A percentile compares a stretch with the other conserved stretches of the same genome.
phyloP scores from a whole-genome alignment of 306 rosid species.

The Cucurbita pepo region DNA sequence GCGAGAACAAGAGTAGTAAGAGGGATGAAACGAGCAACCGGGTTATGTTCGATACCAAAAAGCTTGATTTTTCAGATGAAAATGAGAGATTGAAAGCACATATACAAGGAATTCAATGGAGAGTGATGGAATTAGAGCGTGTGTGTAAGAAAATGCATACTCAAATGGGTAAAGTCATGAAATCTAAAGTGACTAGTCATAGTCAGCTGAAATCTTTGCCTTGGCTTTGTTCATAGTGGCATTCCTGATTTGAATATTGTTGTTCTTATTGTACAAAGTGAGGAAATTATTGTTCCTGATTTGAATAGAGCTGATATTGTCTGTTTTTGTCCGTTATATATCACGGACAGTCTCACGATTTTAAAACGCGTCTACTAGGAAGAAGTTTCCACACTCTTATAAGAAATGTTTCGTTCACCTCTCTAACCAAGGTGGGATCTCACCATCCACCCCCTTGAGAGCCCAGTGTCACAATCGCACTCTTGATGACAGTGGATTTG shows the following conservation, averaged over 20 bases:
- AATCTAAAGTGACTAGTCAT: conserved; percentile 41
- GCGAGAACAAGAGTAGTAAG: no score
- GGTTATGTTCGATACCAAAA: conserved; percentile 39
- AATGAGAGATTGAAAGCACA: conserved; percentile 46
- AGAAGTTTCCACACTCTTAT: no score
- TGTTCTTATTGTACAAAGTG: conserved; percentile 44
- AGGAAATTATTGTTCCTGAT: conserved; percentile 14
- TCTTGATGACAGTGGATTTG: no score
- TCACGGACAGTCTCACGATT: no score
- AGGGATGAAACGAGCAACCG: conserved; percentile 24
- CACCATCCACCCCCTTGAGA: no score
- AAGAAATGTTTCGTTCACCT: no score
- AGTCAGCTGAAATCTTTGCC: conserved; percentile 61
- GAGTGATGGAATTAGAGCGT: conserved; percentile 81
- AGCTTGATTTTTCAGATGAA: conserved; percentile 35
- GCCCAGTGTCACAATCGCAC: no score
- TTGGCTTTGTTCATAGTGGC: conserved; percentile 57
- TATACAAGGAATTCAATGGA: conserved; percentile 85
- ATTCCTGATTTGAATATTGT: conserved; percentile 1
- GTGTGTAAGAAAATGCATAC: conserved; percentile 62
- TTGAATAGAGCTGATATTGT: no score
- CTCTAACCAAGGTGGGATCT: no score
- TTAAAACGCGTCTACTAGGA: no score
- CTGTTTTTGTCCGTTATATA: no score
- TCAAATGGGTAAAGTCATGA: conserved; percentile 61